Conservation (phyloP, 352 stramenopile species). For the Pythium insidiosum region DNA sequence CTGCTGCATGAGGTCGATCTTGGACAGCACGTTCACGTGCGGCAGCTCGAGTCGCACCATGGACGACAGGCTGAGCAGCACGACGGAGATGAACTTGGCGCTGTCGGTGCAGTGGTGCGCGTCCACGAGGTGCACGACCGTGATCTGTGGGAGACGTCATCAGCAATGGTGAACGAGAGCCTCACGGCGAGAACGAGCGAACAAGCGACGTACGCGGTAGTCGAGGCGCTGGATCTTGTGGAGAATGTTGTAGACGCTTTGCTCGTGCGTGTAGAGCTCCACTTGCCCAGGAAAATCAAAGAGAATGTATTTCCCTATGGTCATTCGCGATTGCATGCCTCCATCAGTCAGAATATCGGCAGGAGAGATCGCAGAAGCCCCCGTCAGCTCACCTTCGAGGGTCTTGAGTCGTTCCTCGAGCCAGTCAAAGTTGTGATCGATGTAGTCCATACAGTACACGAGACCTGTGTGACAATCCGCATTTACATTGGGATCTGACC, state of each 20-base stretch:
- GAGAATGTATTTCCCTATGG: conserved; percentile 94
- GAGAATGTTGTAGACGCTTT: conserved; percentile 94
- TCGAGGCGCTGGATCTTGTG: conserved; percentile 90
- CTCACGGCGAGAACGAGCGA: not conserved
- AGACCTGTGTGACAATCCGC: conserved; percentile 69
- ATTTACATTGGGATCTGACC: too few species aligned
- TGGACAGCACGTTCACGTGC: conserved; percentile 98
- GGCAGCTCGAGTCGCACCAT: conserved; percentile 98
- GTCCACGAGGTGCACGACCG: conserved; percentile 94
- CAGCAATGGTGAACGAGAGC: not conserved
- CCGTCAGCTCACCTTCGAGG: conserved; percentile 21
- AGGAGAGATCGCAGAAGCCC: not conserved
- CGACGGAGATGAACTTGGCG: conserved; percentile 97
- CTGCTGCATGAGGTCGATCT: conserved; percentile 96
- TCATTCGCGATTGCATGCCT: not conserved
- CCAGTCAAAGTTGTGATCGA: conserved; percentile 98
- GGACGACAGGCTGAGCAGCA: conserved; percentile 93
- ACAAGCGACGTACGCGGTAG: conserved; percentile 56
- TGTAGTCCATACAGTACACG: conserved; percentile 99
- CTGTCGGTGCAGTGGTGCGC: conserved; percentile 90
- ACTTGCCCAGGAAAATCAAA: conserved; percentile 99
- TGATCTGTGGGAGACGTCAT: conserved; percentile 35
- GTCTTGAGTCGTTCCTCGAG: conserved; percentile 89
- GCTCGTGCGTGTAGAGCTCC: conserved; percentile 98
- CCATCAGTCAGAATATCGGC: not conserved